phyloP scores from a whole-genome alignment of 129 eudicot genomes.

The Solidago caesia region DNA sequence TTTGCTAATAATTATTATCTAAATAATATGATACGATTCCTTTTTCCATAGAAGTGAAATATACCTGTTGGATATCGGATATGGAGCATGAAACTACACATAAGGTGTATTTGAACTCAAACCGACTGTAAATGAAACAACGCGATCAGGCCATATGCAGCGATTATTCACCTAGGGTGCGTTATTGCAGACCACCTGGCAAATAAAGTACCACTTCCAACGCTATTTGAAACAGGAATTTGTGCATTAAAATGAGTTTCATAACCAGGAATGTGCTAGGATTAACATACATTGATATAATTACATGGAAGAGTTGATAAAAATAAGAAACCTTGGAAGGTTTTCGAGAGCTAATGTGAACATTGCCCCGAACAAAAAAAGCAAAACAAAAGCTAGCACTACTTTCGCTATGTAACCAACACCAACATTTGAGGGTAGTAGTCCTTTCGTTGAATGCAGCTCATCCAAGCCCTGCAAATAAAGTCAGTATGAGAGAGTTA shows the following conservation, averaged over 20 bases:
- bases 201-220: not conserved
- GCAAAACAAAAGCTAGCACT: slow-evolving; percentile 55
- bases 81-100: no score
- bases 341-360: slow-evolving; percentile 75
- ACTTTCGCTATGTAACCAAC: slow-evolving; percentile 57
- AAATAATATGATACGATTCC: no score
- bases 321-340: slow-evolving; percentile 57
- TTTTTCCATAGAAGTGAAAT: no score
- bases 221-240: slow-evolving; percentile 13
- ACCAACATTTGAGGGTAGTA: slow-evolving; percentile 36
- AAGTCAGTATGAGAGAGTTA: not conserved
- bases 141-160: no score
- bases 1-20: no score
- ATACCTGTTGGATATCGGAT: no score
- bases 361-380: slow-evolving; percentile 58
- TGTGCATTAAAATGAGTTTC: slow-evolving; percentile 11
- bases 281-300: slow-evolving; percentile 18
- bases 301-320: slow-evolving; percentile 49
- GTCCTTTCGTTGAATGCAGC: slow-evolving; percentile 29
- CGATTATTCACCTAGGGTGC: not conserved
- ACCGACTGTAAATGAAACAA: no score
- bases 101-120: no score
- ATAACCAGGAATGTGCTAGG: slow-evolving; percentile 14
- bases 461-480: slow-evolving; percentile 46
- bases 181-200: not conserved